Base-by-base conservation (phyloP, 2,329 filamentous ascomycete species). In the Monilinia vaccinii-corymbosi region DNA sequence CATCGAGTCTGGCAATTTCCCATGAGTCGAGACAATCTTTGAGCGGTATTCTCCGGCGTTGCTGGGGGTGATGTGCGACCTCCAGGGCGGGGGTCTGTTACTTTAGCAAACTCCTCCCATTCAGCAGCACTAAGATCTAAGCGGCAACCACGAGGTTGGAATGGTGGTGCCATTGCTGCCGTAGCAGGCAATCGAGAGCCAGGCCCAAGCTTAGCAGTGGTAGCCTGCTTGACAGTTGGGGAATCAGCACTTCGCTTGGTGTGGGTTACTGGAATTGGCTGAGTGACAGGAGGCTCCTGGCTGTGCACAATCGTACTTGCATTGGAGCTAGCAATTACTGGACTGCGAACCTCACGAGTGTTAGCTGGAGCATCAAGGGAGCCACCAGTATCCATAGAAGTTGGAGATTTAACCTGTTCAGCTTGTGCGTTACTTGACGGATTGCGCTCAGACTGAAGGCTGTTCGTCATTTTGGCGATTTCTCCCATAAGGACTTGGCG, bases 401-500 rank as follows among this genome's bases (percentile, higher is more conserved):
- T 34, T 25, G 14, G 36, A 14, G 31, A 45, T 32, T 9, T 18
- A 28, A 6, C 13, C 9, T 52, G 31, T 10, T 31, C 25, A 25
- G 16, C 13, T 21, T 52, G 48, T 13, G 21, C 9, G 10, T 11
- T 28, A 11, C 9, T 21, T 23, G 25, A 25, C 5, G 21, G 32
- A 4, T 28, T 31, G 13, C 16, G 48, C 23, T 52, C 18, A 28
- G 57, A 32, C 14, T 55, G 49, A 32, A 55, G 57, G 6, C 53
- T 31, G 13, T 10, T 28, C 6, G 49, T 47, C 23, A 59, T 36
- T 28, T 40, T 49, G 2, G 49, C 23, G 4, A 59, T 59, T 36
- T 59, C 57, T 25, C 74, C 70, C n/a, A 74, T 71, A 60, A 82
- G 68, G 40, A 73, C 68, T 40, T 73, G 67, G 4, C 73, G 76